Evolutionary conservation across 345 rosid genomes (phyloP).

Genomic region (Eucalyptus regnans): DNA sequence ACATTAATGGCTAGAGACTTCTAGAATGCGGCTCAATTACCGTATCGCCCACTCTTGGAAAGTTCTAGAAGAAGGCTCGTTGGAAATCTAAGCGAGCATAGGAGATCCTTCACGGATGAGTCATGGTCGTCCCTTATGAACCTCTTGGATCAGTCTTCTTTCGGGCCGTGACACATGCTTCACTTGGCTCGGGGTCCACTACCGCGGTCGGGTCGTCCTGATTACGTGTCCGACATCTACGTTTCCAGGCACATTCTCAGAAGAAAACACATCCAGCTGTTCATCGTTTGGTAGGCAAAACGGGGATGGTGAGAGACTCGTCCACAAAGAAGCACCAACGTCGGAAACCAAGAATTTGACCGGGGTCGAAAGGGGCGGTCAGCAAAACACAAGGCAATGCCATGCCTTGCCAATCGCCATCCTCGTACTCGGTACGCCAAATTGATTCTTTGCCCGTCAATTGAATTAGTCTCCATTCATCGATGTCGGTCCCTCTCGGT

Average conservation of each 20-base stretch:
- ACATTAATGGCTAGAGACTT: too few relatives aligned
- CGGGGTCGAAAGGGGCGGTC: background rate
- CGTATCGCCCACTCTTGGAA: too few relatives aligned
- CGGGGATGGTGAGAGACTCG: background rate
- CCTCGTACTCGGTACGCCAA: background rate
- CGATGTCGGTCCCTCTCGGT: fast-evolving
- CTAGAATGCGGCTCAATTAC: too few relatives aligned
- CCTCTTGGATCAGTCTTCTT: too few relatives aligned
- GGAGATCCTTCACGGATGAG: too few relatives aligned
- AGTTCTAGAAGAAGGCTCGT: too few relatives aligned
- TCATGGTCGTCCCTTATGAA: too few relatives aligned
- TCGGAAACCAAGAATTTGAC: background rate
- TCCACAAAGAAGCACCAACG: background rate
- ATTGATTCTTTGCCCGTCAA: background rate
- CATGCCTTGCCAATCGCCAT: background rate
- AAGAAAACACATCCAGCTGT: background rate
- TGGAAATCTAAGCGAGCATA: too few relatives aligned
- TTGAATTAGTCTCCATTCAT: background rate
- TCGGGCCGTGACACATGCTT: too few relatives aligned
- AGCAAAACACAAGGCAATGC: background rate
- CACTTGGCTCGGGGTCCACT: background rate
- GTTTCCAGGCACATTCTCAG: background rate
- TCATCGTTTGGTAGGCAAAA: background rate
- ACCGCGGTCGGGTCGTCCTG: background rate
- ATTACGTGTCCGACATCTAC: background rate